Conservation (phyloP, 1,139 yeast species). For the Arxiozyma bovina region DNA sequence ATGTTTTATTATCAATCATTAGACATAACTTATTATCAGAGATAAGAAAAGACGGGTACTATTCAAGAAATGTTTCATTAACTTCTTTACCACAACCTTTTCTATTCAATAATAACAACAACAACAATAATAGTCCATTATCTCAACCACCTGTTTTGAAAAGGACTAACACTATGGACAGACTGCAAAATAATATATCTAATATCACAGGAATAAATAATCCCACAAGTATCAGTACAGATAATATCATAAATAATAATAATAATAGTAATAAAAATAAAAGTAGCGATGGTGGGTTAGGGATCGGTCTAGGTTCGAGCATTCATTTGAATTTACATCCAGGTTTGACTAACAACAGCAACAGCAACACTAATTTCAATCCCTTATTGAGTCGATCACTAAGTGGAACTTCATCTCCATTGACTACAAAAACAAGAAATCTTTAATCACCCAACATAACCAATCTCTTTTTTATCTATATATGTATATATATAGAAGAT, state of each 20-base stretch:
- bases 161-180: conserved; percentile 3
- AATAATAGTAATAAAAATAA: background rate
- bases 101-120: background rate
- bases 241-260: too few species aligned
- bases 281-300: background rate
- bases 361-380: background rate
- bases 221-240: background rate
- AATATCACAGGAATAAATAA: background rate
- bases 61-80: conserved; percentile 21
- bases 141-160: background rate
- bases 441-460: background rate
- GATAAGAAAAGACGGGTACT: conserved; percentile 23
- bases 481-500: too few species aligned
- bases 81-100: conserved; percentile 8
- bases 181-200: background rate
- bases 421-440: conserved; percentile 2
- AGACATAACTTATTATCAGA: conserved; percentile 25
- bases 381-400: conserved; percentile 3
- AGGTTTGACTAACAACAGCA: background rate
- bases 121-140: background rate
- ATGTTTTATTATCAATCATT: conserved; percentile 7
- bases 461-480: too few species aligned
- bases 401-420: conserved; percentile 10
- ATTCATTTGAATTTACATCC: background rate
- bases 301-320: conserved; percentile 1